phyloP scores from a whole-genome alignment of 495 filamentous ascomycete genomes.

The Talaromyces proteolyticus region DNA sequence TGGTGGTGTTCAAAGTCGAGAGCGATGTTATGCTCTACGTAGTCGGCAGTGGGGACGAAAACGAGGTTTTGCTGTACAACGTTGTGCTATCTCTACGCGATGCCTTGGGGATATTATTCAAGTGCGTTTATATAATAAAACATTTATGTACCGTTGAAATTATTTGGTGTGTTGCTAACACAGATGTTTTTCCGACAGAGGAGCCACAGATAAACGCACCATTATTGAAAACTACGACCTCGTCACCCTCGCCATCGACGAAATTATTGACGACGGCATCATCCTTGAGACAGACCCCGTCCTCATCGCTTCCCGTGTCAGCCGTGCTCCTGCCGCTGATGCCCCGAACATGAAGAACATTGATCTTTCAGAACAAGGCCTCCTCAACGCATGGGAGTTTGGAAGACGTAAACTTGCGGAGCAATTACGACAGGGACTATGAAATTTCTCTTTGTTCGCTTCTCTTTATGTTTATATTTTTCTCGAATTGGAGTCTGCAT shows the following conservation, averaged over 20 bases:
- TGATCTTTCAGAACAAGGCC: constrained; percentile 91
- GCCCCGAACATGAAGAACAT: constrained; percentile 82
- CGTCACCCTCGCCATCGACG: constrained; percentile 87
- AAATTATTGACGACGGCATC: constrained; percentile 94
- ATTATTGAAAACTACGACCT: constrained; percentile 97
- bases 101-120: constrained; percentile 84
- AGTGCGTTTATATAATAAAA: constrained; percentile 47
- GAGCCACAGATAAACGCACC: constrained; percentile 93
- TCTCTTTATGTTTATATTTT: constrained; percentile 11
- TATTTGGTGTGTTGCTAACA: constrained; percentile 1
- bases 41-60: constrained; percentile 87
- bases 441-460: constrained; percentile 9
- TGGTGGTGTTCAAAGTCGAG: constrained; percentile 97
- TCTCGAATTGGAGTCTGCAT: constrained; percentile 2
- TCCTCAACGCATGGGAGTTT: constrained; percentile 92
- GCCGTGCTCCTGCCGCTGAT: constrained; percentile 86
- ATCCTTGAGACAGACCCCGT: constrained; percentile 95
- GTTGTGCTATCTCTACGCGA: constrained; percentile 85
- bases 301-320: constrained; percentile 84
- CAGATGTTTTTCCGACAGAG: constrained; percentile 42
- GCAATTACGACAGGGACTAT: constrained; percentile 66
- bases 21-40: constrained; percentile 97
- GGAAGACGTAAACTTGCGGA: constrained; percentile 89
- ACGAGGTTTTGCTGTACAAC: constrained; percentile 93
- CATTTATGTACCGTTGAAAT: no score